These are phyloP conservation scores for Phaseolus lunatus DNA, from an alignment of 306 rosid species.

Conservation along the genomic window DNA sequence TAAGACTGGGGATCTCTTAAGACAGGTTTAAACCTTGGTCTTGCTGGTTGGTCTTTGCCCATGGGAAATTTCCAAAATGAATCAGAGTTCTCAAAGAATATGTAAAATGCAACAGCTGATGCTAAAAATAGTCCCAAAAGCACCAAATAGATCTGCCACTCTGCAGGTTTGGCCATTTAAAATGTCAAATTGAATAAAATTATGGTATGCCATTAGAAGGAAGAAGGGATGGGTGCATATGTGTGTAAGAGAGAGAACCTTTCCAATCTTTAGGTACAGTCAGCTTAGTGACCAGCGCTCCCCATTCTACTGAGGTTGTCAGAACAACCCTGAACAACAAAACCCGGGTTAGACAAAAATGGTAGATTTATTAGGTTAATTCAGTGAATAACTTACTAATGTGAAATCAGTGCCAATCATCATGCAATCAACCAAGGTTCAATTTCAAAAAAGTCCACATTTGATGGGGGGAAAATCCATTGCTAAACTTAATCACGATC, in stretches of 20 bases:
- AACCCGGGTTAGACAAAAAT: constrained; percentile 29
- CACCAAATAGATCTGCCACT: constrained; percentile 95
- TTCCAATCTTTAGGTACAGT: constrained; percentile 96
- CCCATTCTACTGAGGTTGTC: constrained; percentile 85
- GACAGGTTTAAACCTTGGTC: constrained; percentile 59
- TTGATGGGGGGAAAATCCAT: background rate
- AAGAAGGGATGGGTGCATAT: background rate
- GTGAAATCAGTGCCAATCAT: background rate
- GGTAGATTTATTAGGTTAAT: background rate
- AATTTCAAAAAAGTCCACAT: background rate
- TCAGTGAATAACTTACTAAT: background rate
- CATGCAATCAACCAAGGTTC: background rate
- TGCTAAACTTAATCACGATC: background rate
- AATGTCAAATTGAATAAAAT: constrained; percentile 13
- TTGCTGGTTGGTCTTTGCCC: constrained; percentile 68
- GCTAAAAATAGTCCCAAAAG: constrained; percentile 77
- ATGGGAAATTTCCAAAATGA: constrained; percentile 89
- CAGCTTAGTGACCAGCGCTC: constrained; percentile 84
- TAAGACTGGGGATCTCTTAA: constrained; percentile 58
- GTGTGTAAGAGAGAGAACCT: constrained; percentile 53
- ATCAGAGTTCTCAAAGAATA: constrained; percentile 88
- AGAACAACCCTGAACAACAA: constrained; percentile 75
- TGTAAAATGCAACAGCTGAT: constrained; percentile 76
- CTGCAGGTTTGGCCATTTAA: constrained; percentile 65
- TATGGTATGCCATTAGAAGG: background rate